Percentiles rank a stretch among this genome's conserved stretches.
These are phyloP conservation scores for Ceratocystiopsis brevicomis DNA, from an alignment of 2,329 filamentous ascomycete genomes.

Conservation along the genomic window DNA sequence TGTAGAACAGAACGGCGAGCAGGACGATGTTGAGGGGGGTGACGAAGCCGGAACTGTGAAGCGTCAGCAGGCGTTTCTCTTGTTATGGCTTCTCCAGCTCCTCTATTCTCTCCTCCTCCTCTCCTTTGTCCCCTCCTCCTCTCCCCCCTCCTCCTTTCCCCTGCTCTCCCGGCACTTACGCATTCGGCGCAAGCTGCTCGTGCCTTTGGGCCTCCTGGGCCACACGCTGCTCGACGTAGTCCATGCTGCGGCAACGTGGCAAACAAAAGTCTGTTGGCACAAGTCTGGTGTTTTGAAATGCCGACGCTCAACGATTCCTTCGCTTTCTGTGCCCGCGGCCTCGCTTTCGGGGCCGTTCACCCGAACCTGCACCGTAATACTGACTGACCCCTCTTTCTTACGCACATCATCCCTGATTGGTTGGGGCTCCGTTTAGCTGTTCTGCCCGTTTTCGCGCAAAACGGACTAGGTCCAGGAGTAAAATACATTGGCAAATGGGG, in stretches of 20 bases:
- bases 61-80: background rate
- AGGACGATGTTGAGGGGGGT: conserved; percentile 48
- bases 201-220: conserved; percentile 31
- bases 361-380: too few species aligned
- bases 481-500: too few species aligned
- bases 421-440: too few species aligned
- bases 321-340: too few species aligned
- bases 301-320: too few species aligned
- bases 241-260: conserved; percentile 20
- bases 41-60: conserved; percentile 23
- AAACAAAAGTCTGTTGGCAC: background rate
- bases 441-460: too few species aligned
- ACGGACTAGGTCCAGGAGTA: too few species aligned
- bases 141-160: too few species aligned
- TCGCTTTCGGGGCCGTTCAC: too few species aligned
- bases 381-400: too few species aligned
- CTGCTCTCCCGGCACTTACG: too few species aligned
- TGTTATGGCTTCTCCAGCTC: background rate
- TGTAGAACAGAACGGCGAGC: conserved; percentile 35
- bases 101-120: background rate
- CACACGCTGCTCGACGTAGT: conserved; percentile 38
- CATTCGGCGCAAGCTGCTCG: conserved; percentile 7
- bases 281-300: background rate
- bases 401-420: too few species aligned
- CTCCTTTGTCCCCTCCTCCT: background rate